Conservation (phyloP, 495 filamentous ascomycete genomes). For the Apodospora peruviana region DNA sequence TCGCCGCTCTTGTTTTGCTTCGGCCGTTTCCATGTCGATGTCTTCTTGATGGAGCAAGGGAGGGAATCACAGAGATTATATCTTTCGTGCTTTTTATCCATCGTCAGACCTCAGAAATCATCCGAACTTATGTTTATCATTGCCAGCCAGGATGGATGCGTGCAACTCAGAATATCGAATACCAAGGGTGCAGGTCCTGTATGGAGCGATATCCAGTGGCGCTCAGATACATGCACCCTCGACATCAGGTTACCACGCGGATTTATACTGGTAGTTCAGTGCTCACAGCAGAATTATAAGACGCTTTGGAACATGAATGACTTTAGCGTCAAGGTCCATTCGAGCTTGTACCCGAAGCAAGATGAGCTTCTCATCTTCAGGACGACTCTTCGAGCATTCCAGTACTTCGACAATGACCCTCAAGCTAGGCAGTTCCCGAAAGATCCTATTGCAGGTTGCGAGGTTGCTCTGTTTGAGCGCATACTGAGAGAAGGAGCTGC, state of each 20-base stretch:
- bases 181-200: slow-evolving; percentile 61
- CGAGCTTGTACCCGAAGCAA: slow-evolving; percentile 55
- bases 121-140: slow-evolving; percentile 63
- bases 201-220: slow-evolving; percentile 79
- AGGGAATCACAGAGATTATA: slow-evolving; percentile 56
- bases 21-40: slow-evolving; percentile 64
- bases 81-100: slow-evolving; percentile 67
- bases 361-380: slow-evolving; percentile 64
- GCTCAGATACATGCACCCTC: slow-evolving; percentile 53
- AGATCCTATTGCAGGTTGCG: slow-evolving; percentile 64
- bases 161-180: slow-evolving; percentile 68
- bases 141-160: slow-evolving; percentile 67
- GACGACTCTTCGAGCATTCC: slow-evolving; percentile 59
- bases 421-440: slow-evolving; percentile 63
- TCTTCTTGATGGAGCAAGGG: slow-evolving; percentile 63
- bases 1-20: slow-evolving; percentile 65
- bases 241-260: slow-evolving; percentile 62
- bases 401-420: slow-evolving; percentile 65
- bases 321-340: slow-evolving; percentile 67
- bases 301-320: slow-evolving; percentile 76
- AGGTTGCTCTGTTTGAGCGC: slow-evolving; percentile 67
- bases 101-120: slow-evolving; percentile 61
- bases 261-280: slow-evolving; percentile 61
- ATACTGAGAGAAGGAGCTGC: slow-evolving; percentile 55
- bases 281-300: slow-evolving; percentile 67